These are phyloP conservation scores for Globisporangium viniferum DNA, from an alignment of 352 stramenopile genomes.

Conservation along the genomic window DNA sequence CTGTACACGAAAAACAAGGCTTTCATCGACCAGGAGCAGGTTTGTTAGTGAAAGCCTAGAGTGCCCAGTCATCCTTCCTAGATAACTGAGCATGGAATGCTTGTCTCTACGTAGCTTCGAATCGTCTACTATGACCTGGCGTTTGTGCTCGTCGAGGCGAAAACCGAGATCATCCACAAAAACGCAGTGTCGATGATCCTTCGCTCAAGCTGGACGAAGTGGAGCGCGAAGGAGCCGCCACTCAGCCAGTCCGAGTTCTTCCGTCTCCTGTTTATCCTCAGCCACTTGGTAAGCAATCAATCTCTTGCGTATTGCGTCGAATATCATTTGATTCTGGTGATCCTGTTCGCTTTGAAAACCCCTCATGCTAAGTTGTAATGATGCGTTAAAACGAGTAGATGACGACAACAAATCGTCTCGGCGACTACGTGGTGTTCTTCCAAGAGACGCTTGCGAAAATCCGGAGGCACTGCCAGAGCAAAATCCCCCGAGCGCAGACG, in stretches of 20 bases:
- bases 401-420: constrained; percentile 60
- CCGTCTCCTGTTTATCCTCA: constrained; percentile 67
- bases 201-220: constrained; percentile 66
- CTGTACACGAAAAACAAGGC: constrained; percentile 43
- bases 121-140: constrained; percentile 70
- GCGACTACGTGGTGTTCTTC: constrained; percentile 76
- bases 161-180: constrained; percentile 75
- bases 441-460: constrained; percentile 67
- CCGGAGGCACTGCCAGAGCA: constrained; percentile 41
- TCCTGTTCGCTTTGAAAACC: background rate
- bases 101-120: constrained; percentile 34
- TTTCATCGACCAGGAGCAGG: constrained; percentile 48
- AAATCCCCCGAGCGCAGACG: constrained; percentile 21
- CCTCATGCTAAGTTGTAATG: background rate
- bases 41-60: constrained; percentile 7
- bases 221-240: constrained; percentile 49
- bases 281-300: constrained; percentile 43
- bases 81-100: background rate
- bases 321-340: background rate
- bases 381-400: constrained; percentile 34
- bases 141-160: constrained; percentile 67
- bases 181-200: constrained; percentile 80
- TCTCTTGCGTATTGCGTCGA: background rate
- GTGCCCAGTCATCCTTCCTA: background rate
- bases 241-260: constrained; percentile 59